These are phyloP conservation scores for Pestalotiopsis sp. DNA, from an alignment of 2,329 filamentous ascomycete species.

Conservation along the genomic window DNA sequence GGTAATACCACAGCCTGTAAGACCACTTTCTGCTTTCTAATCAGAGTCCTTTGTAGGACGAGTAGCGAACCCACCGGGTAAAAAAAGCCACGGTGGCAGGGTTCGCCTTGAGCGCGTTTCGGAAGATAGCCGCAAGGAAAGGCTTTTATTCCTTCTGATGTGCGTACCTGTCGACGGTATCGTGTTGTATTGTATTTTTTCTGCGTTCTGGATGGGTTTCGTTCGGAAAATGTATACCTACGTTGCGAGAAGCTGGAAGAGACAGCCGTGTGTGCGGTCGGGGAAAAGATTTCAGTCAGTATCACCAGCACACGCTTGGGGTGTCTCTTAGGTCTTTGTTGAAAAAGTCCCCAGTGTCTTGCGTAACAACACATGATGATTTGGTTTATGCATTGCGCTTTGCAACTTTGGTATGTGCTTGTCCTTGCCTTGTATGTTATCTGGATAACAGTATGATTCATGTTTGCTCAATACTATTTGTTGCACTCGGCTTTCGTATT, in stretches of 20 bases:
- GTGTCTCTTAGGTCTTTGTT: background rate
- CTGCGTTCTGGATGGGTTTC: background rate
- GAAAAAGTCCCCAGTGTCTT: background rate
- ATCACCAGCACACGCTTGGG: background rate
- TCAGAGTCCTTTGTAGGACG: slow-evolving; percentile 31
- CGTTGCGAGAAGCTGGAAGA: background rate
- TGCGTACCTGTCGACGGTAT: background rate
- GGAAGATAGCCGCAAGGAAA: slow-evolving; percentile 21
- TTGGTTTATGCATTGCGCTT: background rate
- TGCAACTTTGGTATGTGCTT: background rate
- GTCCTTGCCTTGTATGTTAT: slow-evolving; percentile 14
- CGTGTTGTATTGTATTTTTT: background rate
- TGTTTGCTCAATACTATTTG: too few species aligned
- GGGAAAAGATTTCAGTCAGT: background rate
- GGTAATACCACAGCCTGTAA: slow-evolving; percentile 21
- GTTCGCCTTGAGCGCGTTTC: slow-evolving; percentile 26
- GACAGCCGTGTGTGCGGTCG: background rate
- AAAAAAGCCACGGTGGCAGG: slow-evolving; percentile 16
- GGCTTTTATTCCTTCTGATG: background rate
- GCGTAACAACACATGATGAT: background rate
- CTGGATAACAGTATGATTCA: too few species aligned
- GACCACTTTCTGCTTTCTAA: slow-evolving; percentile 23
- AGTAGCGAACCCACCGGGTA: slow-evolving; percentile 23
- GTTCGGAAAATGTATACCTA: background rate
- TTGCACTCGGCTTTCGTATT: too few species aligned